A percentile compares a stretch with the other conserved stretches of the same genome.
phyloP scores from a whole-genome alignment of 2,329 filamentous ascomycete species.

The Alternaria conjuncta region DNA sequence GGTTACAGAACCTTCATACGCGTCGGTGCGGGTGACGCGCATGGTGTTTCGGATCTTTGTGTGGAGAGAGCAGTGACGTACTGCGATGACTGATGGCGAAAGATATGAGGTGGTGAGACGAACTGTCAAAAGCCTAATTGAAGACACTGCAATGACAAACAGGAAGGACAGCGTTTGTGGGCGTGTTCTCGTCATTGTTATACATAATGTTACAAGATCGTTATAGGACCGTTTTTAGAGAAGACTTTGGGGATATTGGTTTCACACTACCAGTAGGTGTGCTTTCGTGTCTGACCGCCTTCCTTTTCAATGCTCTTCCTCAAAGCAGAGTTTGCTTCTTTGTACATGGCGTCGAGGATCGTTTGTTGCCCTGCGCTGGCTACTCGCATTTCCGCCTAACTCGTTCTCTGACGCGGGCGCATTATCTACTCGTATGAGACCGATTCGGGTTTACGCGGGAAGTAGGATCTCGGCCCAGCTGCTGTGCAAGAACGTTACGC shows the following conservation, averaged over 20 bases:
- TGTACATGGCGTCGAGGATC: conserved; percentile 1
- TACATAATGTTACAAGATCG: conserved; percentile 6
- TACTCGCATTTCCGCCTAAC: background rate
- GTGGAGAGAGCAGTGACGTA: background rate
- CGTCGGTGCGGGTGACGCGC: background rate
- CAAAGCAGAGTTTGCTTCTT: background rate
- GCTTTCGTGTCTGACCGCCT: conserved; percentile 7
- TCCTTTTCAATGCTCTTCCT: background rate
- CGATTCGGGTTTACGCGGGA: conserved; percentile 50
- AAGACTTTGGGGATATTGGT: background rate
- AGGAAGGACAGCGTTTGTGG: background rate
- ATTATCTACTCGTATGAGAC: background rate
- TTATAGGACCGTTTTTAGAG: background rate
- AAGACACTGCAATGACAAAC: background rate
- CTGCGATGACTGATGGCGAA: background rate
- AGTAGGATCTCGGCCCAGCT: conserved; percentile 60
- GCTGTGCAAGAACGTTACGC: conserved; percentile 60
- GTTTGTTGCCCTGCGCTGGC: background rate
- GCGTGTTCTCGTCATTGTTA: background rate
- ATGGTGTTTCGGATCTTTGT: background rate
- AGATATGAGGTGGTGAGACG: background rate
- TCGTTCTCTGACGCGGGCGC: background rate
- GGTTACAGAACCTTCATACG: background rate
- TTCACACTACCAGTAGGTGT: background rate
- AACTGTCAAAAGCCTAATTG: background rate